Evolutionary conservation across 257 asterid genomes (phyloP).

Genomic region (Solanum peruvianum): DNA sequence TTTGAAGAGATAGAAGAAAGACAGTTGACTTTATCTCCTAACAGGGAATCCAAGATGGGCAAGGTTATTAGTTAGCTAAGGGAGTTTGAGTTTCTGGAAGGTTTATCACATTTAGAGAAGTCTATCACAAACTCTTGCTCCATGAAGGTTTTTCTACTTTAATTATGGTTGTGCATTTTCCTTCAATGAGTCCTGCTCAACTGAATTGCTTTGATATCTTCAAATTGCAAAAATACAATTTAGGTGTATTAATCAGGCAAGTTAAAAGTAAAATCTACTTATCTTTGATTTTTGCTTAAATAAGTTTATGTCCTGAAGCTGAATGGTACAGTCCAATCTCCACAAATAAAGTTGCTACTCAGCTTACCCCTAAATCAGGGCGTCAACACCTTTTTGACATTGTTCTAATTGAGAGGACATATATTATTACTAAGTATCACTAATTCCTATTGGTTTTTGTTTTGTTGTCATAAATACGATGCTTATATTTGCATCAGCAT

Average conservation of each 20-base stretch:
- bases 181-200: background rate
- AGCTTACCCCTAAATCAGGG: background rate
- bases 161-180: background rate
- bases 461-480: background rate
- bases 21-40: no score
- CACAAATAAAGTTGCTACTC: background rate
- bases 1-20: no score
- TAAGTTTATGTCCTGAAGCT: background rate
- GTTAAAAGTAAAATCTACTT: background rate
- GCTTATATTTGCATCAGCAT: background rate
- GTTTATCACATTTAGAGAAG: background rate
- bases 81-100: background rate
- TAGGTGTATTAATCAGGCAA: background rate
- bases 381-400: background rate
- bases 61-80: background rate
- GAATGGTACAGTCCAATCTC: background rate
- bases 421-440: background rate
- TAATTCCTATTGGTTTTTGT: background rate
- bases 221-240: background rate
- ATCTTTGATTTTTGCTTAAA: background rate
- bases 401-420: background rate
- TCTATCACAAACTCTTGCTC: background rate
- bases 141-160: background rate
- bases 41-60: no score
- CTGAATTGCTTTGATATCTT: background rate